Conservation (phyloP, 805 yeast genomes). For the Grigorovia humatica region DNA sequence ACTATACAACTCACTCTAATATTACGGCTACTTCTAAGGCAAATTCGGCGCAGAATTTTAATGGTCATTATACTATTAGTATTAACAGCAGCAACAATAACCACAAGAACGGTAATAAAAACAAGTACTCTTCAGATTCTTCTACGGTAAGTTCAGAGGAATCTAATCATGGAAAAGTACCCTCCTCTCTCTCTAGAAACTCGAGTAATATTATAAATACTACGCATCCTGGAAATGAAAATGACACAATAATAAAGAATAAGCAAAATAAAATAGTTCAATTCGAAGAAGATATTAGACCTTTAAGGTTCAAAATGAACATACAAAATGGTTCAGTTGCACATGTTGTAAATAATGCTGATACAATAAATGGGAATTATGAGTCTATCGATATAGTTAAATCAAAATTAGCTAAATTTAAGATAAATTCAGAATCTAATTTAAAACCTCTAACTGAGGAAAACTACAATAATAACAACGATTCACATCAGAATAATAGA, state of each 20-base stretch:
- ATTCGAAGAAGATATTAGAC: slow-evolving; percentile 18
- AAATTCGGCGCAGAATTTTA: too few species aligned
- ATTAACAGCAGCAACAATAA: neutral
- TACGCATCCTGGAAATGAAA: neutral
- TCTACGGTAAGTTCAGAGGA: neutral
- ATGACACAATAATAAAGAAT: neutral
- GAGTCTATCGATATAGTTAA: slow-evolving; percentile 2
- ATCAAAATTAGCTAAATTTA: neutral
- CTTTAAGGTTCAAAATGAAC: slow-evolving; percentile 16
- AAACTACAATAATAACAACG: neutral
- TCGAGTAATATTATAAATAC: neutral
- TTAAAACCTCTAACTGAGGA: neutral
- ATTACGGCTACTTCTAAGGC: neutral
- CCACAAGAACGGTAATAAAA: neutral
- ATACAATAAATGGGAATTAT: neutral
- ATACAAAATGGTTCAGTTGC: neutral
- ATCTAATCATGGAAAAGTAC: neutral
- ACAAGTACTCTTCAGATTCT: neutral
- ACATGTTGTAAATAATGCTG: neutral
- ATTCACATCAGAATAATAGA: neutral
- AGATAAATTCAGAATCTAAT: neutral
- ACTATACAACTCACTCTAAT: neutral
- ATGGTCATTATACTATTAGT: too few species aligned
- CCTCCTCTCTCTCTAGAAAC: neutral
- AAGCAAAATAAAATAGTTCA: neutral